Percentiles rank a stretch among this genome's conserved stretches.
These are phyloP conservation scores for Phytophthora chlamydospora DNA, from an alignment of 352 stramenopile genomes.

Conservation along the genomic window DNA sequence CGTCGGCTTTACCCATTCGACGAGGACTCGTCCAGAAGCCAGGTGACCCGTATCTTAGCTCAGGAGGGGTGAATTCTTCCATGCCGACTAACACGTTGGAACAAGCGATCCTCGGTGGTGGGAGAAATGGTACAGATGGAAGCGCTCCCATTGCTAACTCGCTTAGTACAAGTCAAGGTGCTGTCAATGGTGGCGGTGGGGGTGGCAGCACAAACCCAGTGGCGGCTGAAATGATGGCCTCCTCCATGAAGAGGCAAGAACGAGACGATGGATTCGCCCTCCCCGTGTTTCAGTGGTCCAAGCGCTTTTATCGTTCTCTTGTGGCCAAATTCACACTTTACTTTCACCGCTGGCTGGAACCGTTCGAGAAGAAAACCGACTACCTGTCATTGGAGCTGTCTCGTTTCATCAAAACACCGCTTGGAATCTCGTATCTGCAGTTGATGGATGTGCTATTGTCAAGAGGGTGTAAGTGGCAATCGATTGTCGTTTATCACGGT, in stretches of 20 bases:
- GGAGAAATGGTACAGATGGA: conserved; percentile 25
- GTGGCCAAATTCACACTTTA: conserved; percentile 87
- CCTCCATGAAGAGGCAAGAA: conserved; percentile 74
- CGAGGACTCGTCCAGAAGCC: conserved; percentile 47
- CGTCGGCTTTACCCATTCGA: conserved; percentile 42
- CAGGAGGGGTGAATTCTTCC: conserved; percentile 30
- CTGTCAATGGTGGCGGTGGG: conserved; percentile 25
- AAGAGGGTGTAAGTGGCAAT: conserved; percentile 54
- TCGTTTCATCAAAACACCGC: conserved; percentile 73
- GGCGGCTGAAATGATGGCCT: conserved; percentile 82
- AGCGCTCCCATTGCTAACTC: conserved; percentile 26
- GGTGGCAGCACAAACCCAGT: conserved; percentile 56
- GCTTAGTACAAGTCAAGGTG: conserved; percentile 30
- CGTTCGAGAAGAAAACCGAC: conserved; percentile 68
- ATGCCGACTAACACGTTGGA: conserved; percentile 65
- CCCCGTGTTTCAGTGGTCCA: conserved; percentile 83
- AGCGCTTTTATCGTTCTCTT: conserved; percentile 83
- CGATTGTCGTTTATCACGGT: neutral
- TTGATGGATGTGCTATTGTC: conserved; percentile 82
- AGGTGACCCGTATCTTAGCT: conserved; percentile 55
- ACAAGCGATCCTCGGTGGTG: conserved; percentile 66
- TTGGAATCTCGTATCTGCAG: conserved; percentile 83
- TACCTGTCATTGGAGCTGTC: conserved; percentile 72
- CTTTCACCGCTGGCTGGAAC: conserved; percentile 79
- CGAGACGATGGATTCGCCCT: conserved; percentile 80